phyloP scores from a whole-genome alignment of 441 rosid species.

The Mallotus repandus region DNA sequence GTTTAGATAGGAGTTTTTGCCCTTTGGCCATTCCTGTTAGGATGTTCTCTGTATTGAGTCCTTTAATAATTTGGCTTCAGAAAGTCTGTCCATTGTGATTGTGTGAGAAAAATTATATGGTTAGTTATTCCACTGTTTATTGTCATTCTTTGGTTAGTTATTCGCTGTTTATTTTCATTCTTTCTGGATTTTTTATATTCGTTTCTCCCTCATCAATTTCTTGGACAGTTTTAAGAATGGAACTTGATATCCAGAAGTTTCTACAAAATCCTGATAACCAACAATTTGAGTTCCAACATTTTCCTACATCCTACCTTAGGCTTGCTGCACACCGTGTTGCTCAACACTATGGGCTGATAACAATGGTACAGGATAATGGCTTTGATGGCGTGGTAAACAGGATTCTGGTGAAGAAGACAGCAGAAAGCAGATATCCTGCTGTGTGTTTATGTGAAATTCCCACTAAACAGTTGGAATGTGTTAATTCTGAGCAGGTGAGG shows the following conservation, averaged over 20 bases:
- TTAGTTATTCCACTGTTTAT: background rate
- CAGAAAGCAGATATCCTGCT: slow-evolving; percentile 62
- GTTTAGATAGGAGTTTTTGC: background rate
- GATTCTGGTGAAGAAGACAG: slow-evolving; percentile 59
- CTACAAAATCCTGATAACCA: slow-evolving; percentile 73
- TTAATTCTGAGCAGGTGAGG: slow-evolving; percentile 60
- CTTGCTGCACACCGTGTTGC: slow-evolving; percentile 96
- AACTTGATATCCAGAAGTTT: slow-evolving; percentile 82
- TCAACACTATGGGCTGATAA: slow-evolving; percentile 87
- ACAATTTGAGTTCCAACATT: slow-evolving; percentile 85
- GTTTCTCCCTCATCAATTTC: slow-evolving; percentile 5
- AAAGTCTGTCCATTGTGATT: background rate
- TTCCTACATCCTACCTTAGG: slow-evolving; percentile 91
- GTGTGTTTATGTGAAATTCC: slow-evolving; percentile 71
- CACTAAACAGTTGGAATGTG: slow-evolving; percentile 59
- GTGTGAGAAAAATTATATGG: background rate
- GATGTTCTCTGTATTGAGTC: background rate
- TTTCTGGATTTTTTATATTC: background rate
- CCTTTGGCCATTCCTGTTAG: background rate
- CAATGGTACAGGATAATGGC: slow-evolving; percentile 68
- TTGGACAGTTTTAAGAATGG: slow-evolving; percentile 82
- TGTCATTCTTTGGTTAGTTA: background rate
- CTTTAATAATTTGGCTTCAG: background rate
- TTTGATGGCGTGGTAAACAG: slow-evolving; percentile 64
- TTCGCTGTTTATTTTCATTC: background rate